Conservation (phyloP, 1,139 yeast species). For the Hemisphaericaspora xylofermentans region DNA sequence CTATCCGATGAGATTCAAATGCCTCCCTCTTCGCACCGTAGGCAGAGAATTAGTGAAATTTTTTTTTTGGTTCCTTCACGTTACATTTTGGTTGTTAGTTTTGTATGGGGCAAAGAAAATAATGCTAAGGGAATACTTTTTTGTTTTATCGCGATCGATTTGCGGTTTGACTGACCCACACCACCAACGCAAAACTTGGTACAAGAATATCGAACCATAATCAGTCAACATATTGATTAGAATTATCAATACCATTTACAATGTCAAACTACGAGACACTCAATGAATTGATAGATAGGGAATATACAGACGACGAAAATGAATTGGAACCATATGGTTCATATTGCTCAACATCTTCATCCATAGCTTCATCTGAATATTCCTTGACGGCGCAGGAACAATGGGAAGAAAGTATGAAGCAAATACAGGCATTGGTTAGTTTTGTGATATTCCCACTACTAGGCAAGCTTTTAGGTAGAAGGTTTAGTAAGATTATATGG, state of each 20-base stretch:
- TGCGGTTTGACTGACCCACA: too few relatives aligned
- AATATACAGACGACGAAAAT: slow-evolving; percentile 11
- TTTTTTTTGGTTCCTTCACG: neutral
- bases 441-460: slow-evolving; percentile 64
- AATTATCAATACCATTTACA: neutral
- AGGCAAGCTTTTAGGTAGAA: slow-evolving; percentile 71
- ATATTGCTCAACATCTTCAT: slow-evolving; percentile 9
- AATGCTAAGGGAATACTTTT: too few relatives aligned
- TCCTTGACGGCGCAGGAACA: slow-evolving; percentile 58
- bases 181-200: too few relatives aligned
- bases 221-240: too few relatives aligned
- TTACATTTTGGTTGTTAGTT: neutral
- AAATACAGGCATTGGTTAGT: slow-evolving; percentile 55
- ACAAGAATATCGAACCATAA: too few relatives aligned
- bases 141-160: too few relatives aligned
- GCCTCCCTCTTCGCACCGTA: too few relatives aligned
- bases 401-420: slow-evolving; percentile 76
- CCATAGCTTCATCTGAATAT: slow-evolving; percentile 16
- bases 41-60: too few relatives aligned
- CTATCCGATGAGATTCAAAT: neutral
- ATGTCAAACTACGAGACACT: slow-evolving; percentile 12
- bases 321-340: slow-evolving; percentile 9
- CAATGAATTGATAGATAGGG: slow-evolving; percentile 9
- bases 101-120: neutral
- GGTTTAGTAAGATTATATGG: slow-evolving; percentile 50